Conservation (phyloP, 1,284 basidiomycete species). For the Earliella scabrosa region DNA sequence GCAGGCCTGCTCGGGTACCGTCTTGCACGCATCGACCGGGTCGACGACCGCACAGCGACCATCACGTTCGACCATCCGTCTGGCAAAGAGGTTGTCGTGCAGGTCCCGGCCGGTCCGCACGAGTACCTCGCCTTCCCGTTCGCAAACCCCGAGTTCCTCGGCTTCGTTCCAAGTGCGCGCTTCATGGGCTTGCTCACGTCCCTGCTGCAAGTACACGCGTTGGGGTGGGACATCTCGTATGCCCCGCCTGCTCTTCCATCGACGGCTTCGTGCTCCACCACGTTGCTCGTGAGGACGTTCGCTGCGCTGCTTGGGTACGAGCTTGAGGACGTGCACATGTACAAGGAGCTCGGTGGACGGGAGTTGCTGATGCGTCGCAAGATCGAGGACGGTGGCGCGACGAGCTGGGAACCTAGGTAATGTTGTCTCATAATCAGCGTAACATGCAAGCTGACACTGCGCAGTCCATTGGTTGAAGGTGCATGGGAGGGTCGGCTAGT, state of each 20-base stretch:
- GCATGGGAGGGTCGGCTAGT: constrained; percentile 60
- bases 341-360: constrained; percentile 69
- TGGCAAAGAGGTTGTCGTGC: constrained; percentile 36
- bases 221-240: constrained; percentile 41
- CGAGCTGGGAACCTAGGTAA: constrained; percentile 66
- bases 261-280: constrained; percentile 41
- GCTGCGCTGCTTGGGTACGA: constrained; percentile 62
- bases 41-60: constrained; percentile 42
- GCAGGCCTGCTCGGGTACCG: constrained; percentile 59
- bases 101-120: constrained; percentile 53
- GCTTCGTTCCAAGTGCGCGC: constrained; percentile 35
- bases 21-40: constrained; percentile 44
- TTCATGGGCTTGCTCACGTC: constrained; percentile 40
- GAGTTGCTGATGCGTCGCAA: constrained; percentile 65
- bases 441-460: background rate
- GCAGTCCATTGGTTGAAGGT: constrained; percentile 59
- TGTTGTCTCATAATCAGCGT: background rate
- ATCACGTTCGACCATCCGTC: constrained; percentile 46
- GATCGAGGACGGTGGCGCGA: constrained; percentile 52
- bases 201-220: constrained; percentile 40
- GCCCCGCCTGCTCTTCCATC: constrained; percentile 39
- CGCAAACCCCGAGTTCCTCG: constrained; percentile 24
- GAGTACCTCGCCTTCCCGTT: constrained; percentile 31
- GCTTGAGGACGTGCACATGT: constrained; percentile 61
- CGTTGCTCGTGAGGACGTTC: constrained; percentile 41